Evolutionary conservation across 2,329 filamentous ascomycete genomes (phyloP).

Genomic region (Colletotrichum echinochloae): DNA sequence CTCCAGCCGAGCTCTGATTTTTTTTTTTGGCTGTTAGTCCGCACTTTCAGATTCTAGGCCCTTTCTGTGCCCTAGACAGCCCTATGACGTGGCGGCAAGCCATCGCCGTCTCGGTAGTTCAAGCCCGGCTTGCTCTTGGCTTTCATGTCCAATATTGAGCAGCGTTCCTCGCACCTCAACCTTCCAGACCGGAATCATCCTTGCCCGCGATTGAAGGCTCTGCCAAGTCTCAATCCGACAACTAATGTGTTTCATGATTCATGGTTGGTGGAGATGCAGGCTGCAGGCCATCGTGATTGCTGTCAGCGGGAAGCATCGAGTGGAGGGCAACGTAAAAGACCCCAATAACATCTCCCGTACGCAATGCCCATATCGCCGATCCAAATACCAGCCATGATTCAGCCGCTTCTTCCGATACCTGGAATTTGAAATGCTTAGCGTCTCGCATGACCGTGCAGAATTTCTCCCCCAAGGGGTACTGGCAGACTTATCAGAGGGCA

Average conservation of each 20-base stretch:
- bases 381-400: neutral
- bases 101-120: neutral
- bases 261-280: neutral
- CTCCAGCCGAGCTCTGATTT: neutral
- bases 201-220: neutral
- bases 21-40: too few species aligned
- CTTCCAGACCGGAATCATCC: neutral
- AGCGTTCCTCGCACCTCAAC: neutral
- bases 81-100: neutral
- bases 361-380: neutral
- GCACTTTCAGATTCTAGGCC: neutral
- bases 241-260: neutral
- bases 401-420: slow-evolving; percentile 5
- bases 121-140: neutral
- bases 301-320: neutral
- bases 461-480: neutral
- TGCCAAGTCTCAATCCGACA: neutral
- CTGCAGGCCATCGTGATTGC: neutral
- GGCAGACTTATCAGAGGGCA: too few species aligned
- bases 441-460: neutral
- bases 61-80: neutral
- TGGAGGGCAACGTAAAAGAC: neutral
- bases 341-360: neutral
- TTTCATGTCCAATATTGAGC: neutral
- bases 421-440: neutral